phyloP scores from a whole-genome alignment of 163 green algal genomes.

The Prototheca stagnorum region DNA sequence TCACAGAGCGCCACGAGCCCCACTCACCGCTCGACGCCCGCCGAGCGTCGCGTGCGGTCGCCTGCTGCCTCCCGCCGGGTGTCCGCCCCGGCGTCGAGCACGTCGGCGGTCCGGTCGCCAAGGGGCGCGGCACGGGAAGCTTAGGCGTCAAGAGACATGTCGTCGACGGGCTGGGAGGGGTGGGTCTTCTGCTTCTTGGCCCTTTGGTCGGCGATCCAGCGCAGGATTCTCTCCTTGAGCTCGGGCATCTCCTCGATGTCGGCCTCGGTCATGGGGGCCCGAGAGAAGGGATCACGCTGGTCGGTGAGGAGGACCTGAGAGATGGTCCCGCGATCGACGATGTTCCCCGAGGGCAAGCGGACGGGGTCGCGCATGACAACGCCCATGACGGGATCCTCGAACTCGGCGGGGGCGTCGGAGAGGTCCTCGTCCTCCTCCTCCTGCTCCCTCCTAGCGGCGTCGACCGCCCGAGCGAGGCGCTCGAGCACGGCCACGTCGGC shows the following conservation, averaged over 20 bases:
- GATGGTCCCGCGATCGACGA: conserved; percentile 76
- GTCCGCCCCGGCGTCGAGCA: too few species aligned
- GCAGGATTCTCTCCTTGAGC: conserved; percentile 62
- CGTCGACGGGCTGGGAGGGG: too few species aligned
- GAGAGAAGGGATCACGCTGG: conserved; percentile 73
- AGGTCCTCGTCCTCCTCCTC: conserved; percentile 30
- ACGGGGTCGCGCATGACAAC: conserved; percentile 86
- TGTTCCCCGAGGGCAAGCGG: conserved; percentile 44
- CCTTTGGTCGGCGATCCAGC: conserved; percentile 40
- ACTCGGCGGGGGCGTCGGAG: conserved; percentile 50
- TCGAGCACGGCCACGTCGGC: conserved; percentile 28
- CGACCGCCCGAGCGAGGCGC: conserved; percentile 16
- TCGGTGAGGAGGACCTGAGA: conserved; percentile 67
- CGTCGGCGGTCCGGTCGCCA: too few species aligned
- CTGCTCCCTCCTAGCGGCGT: conserved; percentile 9
- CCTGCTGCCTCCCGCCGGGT: too few species aligned
- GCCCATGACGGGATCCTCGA: conserved; percentile 70
- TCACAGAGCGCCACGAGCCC: too few species aligned
- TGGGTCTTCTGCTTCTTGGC: too few species aligned
- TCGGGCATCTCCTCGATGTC: conserved; percentile 55
- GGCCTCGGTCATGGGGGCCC: conserved; percentile 38
- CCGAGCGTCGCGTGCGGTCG: too few species aligned
- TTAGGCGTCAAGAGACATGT: too few species aligned
- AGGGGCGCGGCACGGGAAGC: too few species aligned
- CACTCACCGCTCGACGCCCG: too few species aligned